Evolutionary conservation across 73 alveolate genomes (phyloP).

Genomic region (Breviolum minutum): DNA sequence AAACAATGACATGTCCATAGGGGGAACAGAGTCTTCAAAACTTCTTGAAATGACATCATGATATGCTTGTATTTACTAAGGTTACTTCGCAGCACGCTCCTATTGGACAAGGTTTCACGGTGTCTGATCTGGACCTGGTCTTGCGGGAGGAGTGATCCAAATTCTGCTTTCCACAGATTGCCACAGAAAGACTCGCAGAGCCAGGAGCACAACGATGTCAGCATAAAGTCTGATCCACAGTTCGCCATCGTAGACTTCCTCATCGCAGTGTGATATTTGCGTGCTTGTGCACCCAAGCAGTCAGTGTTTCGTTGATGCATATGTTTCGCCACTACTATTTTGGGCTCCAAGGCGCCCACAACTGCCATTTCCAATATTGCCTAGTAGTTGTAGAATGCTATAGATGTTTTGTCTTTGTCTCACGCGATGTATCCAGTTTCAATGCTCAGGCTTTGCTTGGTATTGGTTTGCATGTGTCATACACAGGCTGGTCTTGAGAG

Average conservation of each 20-base stretch:
- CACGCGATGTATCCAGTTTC: not conserved
- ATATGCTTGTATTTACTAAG: not conserved
- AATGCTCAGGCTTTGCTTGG: slow-evolving; percentile 68
- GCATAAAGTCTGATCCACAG: slow-evolving; percentile 35
- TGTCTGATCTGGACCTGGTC: slow-evolving; percentile 93
- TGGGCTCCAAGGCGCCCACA: not conserved
- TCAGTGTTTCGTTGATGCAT: too few species aligned
- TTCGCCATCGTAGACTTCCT: too few species aligned
- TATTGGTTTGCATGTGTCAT: slow-evolving; percentile 83
- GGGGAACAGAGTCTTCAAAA: too few species aligned
- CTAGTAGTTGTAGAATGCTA: too few species aligned
- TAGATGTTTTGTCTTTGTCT: not conserved
- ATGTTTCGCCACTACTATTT: not conserved
- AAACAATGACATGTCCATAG: not conserved
- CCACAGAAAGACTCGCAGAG: not conserved
- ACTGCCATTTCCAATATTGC: too few species aligned
- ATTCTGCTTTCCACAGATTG: not conserved
- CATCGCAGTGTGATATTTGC: too few species aligned
- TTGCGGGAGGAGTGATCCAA: slow-evolving; percentile 64
- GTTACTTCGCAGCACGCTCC: slow-evolving; percentile 87
- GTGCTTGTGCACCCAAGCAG: too few species aligned
- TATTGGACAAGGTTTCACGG: slow-evolving; percentile 90
- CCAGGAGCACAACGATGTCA: slow-evolving; percentile 84
- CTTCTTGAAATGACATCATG: not conserved
- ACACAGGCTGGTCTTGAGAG: slow-evolving; percentile 6